Base-by-base conservation (phyloP, 1,284 basidiomycete species). In the Vanrija sp. region DNA sequence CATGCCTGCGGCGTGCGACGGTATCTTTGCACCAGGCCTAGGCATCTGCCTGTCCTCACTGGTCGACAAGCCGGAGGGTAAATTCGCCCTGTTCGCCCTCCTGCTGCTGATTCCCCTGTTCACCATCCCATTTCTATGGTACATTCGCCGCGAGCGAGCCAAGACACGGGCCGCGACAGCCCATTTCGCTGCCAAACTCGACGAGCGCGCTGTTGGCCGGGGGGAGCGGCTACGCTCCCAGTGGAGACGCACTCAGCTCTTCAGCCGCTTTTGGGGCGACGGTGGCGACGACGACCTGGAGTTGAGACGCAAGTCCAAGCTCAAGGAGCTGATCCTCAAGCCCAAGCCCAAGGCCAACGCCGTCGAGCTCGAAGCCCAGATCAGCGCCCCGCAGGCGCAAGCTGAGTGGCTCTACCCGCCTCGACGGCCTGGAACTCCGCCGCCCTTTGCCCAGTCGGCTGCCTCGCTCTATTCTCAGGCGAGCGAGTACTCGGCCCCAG, bases 21-120 rank as follows among this genome's bases (percentile, higher is more conserved):
- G 61, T 3, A 53, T 50, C 2, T 66, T 63, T 42, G 64, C 72
- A 4, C 43, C 57, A 5, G 64, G 62, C 5, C 66, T 77, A 6
- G 74, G 75, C 1, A 51, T 75, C 7, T 79, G 78, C 51, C 65
- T 79, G 18, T 59, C 59, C 5, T 57, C 58, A 6, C 51, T 78
- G 16, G 61, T 72, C 45, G 22, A 54, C 37, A 20, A 35, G 19
- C 48, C 20, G 16, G 42, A 39, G 42, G 36, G 48, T 16, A 56
- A 56, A 20, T 52, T 72, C 19, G 50, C 62, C 20, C 18, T 72
- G 1, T 14, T 65, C 20, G 41, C 58, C 6, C n/a, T 31, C 2
- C 16, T 65, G n/a, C 19, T 31, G 8, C 16, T 66, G 25, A 18
- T 68, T 12, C 47, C 47, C 0, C 39, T 63, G 31, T 16, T 59